These are phyloP conservation scores for Fusarium vanettenii DNA, from an alignment of 2,329 filamentous ascomycete species.

Conservation along the genomic window DNA sequence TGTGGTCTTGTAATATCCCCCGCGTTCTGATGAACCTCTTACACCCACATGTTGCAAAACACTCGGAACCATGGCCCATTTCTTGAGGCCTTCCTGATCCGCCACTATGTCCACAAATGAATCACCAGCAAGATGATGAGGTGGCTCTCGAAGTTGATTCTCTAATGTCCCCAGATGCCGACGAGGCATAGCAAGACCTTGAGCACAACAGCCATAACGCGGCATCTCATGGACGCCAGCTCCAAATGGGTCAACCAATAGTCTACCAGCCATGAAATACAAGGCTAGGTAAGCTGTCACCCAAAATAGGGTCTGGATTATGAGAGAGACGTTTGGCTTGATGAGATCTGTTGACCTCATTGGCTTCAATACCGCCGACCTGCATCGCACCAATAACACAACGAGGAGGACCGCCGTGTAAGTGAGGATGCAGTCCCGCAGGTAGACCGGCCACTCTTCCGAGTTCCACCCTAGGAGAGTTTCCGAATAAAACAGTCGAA, in stretches of 20 bases:
- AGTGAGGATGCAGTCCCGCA: constrained; percentile 28
- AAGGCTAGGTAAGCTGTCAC: constrained; percentile 36
- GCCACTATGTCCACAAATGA: constrained; percentile 47
- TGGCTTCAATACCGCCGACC: constrained; percentile 9
- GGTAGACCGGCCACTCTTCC: constrained; percentile 46
- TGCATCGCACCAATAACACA: constrained; percentile 24
- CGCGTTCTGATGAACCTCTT: constrained; percentile 39
- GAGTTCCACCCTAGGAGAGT: constrained; percentile 51
- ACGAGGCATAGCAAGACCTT: constrained; percentile 48
- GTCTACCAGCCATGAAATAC: constrained; percentile 45
- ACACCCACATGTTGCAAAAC: constrained; percentile 49
- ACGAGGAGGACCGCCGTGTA: constrained; percentile 24
- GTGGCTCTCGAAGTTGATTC: constrained; percentile 22
- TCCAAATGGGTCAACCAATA: constrained; percentile 38
- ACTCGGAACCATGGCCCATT: constrained; percentile 48
- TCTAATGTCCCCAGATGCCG: constrained; percentile 40
- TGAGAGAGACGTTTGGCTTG: not conserved
- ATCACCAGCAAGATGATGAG: constrained; percentile 43
- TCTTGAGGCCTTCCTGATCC: constrained; percentile 36
- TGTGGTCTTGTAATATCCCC: constrained; percentile 40
- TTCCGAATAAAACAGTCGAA: constrained; percentile 51
- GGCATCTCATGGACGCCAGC: constrained; percentile 48
- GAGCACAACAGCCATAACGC: constrained; percentile 50
- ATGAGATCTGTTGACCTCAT: constrained; percentile 20
- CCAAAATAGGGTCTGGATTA: constrained; percentile 40